Base-by-base conservation (phyloP, 208 protist species). In the Leptomonas seymouri region DNA sequence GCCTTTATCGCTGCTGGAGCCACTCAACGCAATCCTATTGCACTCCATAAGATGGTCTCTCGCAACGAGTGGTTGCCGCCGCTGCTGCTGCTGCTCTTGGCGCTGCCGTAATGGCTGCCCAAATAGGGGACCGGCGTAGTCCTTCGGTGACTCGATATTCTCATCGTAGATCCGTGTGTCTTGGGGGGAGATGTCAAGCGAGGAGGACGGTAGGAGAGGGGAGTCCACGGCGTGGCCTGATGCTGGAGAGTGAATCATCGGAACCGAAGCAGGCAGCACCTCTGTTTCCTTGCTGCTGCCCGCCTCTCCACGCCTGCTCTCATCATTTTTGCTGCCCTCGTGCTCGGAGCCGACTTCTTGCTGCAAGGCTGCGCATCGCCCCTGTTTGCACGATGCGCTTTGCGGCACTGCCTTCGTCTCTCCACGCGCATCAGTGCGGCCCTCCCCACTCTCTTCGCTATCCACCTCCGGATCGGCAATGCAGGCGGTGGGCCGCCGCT, bases 1-100 rank as follows among this genome's bases (percentile, higher is more conserved):
- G 15, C 31, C 34, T 36, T 67, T 42, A 14, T 59, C 5, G 57
- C 53, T 54, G 53, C 42, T 36, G 0, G 64, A 54, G 53, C 53
- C 53, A 7, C 31, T 11, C 25, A 69, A n/a, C 11, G 45, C 5
- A 16, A 60, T 55, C 8, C 18, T 7, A 16, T 69, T 53, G 64
- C 60, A 50, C 1, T 31, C 53, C 23, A 4, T 48, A 4, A 21
- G 16, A 8, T 53, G 5, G 23, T 3, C 34, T 23, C n/a, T 27
- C 45, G 27, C 30, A 1, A 41, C 30, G 12, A 23, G 28, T 27
- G 7, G 23, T 21, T 30, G 34, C 34, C 3, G 7, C 34, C 3
- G 34, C 34, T 3, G 9, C 34, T 12, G 34, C 7, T 3, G 34
- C 9, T 15, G 23, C 25, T 3, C 12, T 54, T 8, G 49, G 2